phyloP scores from a whole-genome alignment of 768 basidiomycete species.

The Candolleomyces efflorescens region DNA sequence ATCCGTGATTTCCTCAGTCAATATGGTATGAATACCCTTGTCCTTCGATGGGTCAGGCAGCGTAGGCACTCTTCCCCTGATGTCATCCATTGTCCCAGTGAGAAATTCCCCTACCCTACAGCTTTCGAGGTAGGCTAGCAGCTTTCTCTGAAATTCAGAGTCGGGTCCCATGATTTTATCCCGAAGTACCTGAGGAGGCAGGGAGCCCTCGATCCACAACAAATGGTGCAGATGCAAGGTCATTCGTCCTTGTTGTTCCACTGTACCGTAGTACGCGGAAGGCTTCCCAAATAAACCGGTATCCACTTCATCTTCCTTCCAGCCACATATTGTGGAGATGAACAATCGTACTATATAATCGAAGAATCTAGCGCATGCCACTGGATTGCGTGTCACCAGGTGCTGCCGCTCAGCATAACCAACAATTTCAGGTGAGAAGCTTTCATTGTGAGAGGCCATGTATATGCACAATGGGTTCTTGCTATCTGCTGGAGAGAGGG shows the following conservation, averaged over 20 bases:
- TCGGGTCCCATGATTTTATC: background rate
- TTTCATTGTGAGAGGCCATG: constrained; percentile 17
- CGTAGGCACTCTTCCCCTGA: background rate
- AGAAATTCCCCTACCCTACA: constrained; percentile 27
- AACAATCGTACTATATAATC: background rate
- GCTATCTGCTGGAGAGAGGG: constrained; percentile 25
- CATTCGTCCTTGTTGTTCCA: constrained; percentile 6
- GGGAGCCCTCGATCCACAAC: background rate
- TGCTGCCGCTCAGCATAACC: background rate
- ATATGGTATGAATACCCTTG: background rate
- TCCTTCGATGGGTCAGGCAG: no score
- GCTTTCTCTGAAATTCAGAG: background rate
- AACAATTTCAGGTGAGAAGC: constrained; percentile 19
- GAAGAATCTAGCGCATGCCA: constrained; percentile 1
- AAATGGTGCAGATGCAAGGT: constrained; percentile 3
- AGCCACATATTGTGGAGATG: constrained; percentile 19
- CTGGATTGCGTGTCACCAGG: background rate
- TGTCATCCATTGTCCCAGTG: constrained; percentile 16
- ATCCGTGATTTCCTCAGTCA: no score
- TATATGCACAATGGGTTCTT: constrained; percentile 30
- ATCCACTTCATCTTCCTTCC: constrained; percentile 7
- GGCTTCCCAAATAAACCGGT: constrained; percentile 8
- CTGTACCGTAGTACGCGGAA: constrained; percentile 7
- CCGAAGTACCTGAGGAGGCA: background rate
- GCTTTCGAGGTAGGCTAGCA: constrained; percentile 15